Evolutionary conservation across 208 protist species (phyloP).

Genomic region (Naegleria fowleri): DNA sequence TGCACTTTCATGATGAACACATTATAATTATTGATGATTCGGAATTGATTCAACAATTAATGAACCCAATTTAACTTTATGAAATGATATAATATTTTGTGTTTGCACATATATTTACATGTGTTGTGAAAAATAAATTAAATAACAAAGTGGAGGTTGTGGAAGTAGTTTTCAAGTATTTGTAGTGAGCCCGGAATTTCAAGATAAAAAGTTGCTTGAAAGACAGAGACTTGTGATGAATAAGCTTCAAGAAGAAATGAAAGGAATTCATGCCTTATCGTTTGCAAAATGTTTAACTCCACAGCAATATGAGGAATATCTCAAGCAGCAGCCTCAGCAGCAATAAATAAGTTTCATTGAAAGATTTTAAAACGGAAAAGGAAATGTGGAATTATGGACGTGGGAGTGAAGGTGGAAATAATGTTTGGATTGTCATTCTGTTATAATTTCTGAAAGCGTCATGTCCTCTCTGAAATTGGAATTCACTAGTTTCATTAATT

Average conservation of each 20-base stretch:
- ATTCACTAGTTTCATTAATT: too few species aligned
- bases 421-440: background rate
- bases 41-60: too few species aligned
- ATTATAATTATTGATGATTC: too few species aligned
- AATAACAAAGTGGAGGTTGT: background rate
- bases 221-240: conserved; percentile 11
- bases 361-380: too few species aligned
- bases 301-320: conserved; percentile 17
- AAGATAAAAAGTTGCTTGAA: background rate
- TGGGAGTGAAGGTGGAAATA: too few species aligned
- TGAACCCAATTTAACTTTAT: too few species aligned
- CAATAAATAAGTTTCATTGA: background rate
- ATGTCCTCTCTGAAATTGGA: too few species aligned
- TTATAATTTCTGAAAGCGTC: too few species aligned
- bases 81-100: too few species aligned
- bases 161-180: background rate
- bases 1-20: too few species aligned
- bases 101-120: background rate
- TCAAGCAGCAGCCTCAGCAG: background rate
- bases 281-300: background rate
- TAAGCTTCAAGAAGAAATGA: conserved; percentile 11
- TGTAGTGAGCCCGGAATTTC: background rate
- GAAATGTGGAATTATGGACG: too few species aligned
- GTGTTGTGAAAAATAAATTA: background rate
- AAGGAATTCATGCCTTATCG: background rate